Conservation (phyloP, 768 basidiomycete species). For the Rhizopogon sp. region DNA sequence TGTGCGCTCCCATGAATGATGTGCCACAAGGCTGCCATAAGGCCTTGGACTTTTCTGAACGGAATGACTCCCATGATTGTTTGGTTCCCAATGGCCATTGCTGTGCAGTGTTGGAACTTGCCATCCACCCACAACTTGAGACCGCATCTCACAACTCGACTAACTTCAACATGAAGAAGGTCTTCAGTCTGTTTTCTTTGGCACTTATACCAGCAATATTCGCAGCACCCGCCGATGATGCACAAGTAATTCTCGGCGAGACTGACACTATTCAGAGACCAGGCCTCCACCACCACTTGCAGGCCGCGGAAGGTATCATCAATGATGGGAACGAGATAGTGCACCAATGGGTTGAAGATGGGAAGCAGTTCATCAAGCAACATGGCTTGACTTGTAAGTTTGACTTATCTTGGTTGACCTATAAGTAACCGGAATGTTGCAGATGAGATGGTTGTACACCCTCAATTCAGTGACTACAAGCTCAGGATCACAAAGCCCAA, state of each 20-base stretch:
- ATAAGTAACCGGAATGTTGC: not conserved
- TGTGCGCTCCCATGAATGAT: too few species aligned
- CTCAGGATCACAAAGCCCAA: slow-evolving; percentile 63
- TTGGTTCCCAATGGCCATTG: too few species aligned
- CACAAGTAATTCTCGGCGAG: slow-evolving; percentile 39
- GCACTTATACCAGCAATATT: slow-evolving; percentile 30
- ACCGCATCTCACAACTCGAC: too few species aligned
- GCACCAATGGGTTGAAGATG: slow-evolving; percentile 59
- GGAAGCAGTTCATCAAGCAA: slow-evolving; percentile 64
- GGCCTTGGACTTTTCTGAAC: too few species aligned
- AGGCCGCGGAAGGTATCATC: slow-evolving; percentile 39
- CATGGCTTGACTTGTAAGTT: slow-evolving; percentile 67
- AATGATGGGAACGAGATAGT: slow-evolving; percentile 40
- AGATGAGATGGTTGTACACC: slow-evolving; percentile 62
- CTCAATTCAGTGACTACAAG: slow-evolving; percentile 45
- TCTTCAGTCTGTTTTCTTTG: slow-evolving; percentile 27
- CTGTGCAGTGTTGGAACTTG: too few species aligned
- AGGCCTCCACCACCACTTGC: slow-evolving; percentile 30
- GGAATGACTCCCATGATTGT: too few species aligned
- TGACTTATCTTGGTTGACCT: not conserved
- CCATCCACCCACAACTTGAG: not conserved
- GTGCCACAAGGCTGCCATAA: too few species aligned
- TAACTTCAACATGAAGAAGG: slow-evolving; percentile 31
- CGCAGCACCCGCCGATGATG: slow-evolving; percentile 35
- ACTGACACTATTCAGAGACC: slow-evolving; percentile 11